Conservation (phyloP, 2,329 filamentous ascomycete genomes). For the Aaosphaeria arxii region DNA sequence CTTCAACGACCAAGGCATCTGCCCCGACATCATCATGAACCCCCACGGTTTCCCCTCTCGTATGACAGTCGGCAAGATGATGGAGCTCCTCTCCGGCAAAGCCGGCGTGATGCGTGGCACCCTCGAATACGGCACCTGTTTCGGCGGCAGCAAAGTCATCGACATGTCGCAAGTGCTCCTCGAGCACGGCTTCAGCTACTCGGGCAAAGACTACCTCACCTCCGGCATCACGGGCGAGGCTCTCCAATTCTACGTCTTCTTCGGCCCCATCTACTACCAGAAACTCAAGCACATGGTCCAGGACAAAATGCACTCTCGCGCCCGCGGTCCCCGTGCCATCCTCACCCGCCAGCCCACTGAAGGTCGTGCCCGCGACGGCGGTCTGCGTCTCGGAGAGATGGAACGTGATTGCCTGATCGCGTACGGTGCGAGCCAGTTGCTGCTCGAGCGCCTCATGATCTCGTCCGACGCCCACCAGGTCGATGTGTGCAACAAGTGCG, state of each 20-base stretch:
- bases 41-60: conserved; percentile 98
- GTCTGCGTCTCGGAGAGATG: conserved; percentile 94
- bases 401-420: conserved; percentile 97
- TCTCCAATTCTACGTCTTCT: conserved; percentile 94
- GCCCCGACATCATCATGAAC: conserved; percentile 99
- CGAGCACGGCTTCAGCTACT: conserved; percentile 88
- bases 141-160: conserved; percentile 79
- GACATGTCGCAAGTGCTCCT: conserved; percentile 86
- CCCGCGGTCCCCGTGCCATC: conserved; percentile 84
- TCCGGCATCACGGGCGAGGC: conserved; percentile 93
- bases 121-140: conserved; percentile 86
- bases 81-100: conserved; percentile 92
- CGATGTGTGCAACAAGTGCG: conserved; percentile 91
- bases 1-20: conserved; percentile 84
- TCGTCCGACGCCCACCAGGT: conserved; percentile 87
- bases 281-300: conserved; percentile 99
- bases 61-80: conserved; percentile 98
- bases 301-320: conserved; percentile 98
- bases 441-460: conserved; percentile 92
- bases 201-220: conserved; percentile 95
- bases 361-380: conserved; percentile 88
- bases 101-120: conserved; percentile 82
- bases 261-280: conserved; percentile 98
- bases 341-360: conserved; percentile 95
- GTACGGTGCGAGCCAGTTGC: conserved; percentile 88